Base-by-base conservation (phyloP, 1,284 basidiomycete species). In the Cryptococcus hybrid region DNA sequence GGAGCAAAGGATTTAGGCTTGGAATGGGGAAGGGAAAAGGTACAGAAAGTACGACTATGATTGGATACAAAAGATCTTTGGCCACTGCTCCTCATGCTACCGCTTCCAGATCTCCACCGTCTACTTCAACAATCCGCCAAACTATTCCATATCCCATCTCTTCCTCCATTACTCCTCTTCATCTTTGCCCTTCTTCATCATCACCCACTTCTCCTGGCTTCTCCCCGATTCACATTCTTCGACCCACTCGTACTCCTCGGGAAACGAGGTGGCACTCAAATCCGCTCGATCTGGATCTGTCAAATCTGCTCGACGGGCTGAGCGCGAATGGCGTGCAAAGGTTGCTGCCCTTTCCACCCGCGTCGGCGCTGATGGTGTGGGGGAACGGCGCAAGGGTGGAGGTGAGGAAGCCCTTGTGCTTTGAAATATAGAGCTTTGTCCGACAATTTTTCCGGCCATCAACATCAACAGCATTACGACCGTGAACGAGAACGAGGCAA, bases 271-370 rank as follows among this genome's bases (percentile, higher is more conserved):
- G 18, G 18, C 18, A 18, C 18, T 18, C n/a, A 18, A 18, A 18
- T 18, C 18, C 18, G 18, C 18, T 18, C 18, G 18, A 18, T 18
- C 18, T 18, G 18, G 18, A 18, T 18, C 58, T 3, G 53, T 62
- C 53, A 62, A 58, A 44, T 64, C 67, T 7, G 51, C 62, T 11
- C 54, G 56, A 18, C 46, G 59, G 37, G 67, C 66, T 7, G 70
- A 73, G 47, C 54, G 63, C 12, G 70, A 73, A 55, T 73, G 70
- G 70, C 62, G 68, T 51, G 69, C 69, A 35, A 67, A 64, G 48
- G 60, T 73, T 9, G 67, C 65, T 1, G 66, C 67, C 1, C 43
- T 73, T 7, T 57, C 67, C 4, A 47, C 49, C 36, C 47, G 54
- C 1, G 47, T 56, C 13, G 36, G 40, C 40, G 40, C 40, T 9